These are phyloP conservation scores for Cupressus sempervirens DNA, from an alignment of 75 land plant species.

Conservation along the genomic window DNA sequence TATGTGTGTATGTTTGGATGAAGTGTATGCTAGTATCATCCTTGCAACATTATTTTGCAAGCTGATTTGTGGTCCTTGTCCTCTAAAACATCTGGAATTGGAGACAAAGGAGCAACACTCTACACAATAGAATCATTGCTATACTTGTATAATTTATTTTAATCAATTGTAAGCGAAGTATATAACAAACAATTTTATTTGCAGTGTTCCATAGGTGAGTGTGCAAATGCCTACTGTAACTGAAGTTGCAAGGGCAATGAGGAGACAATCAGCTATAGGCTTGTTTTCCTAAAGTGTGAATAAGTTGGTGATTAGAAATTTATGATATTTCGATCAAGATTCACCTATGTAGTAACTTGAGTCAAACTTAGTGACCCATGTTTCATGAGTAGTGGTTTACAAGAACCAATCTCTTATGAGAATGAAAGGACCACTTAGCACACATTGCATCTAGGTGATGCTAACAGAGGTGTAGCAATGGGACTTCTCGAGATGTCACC, in stretches of 20 bases:
- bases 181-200: neutral
- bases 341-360: too few relatives aligned
- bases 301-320: too few relatives aligned
- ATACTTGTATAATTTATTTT: neutral
- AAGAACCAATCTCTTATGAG: too few relatives aligned
- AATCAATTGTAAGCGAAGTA: neutral
- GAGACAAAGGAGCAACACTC: neutral
- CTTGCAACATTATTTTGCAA: too few relatives aligned
- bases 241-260: neutral
- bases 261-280: neutral
- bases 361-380: too few relatives aligned
- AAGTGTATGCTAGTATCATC: neutral
- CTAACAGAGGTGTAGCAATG: too few relatives aligned
- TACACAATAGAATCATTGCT: neutral
- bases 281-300: neutral
- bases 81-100: neutral
- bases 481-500: too few relatives aligned
- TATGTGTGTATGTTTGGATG: neutral
- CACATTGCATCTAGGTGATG: too few relatives aligned
- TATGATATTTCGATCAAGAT: too few relatives aligned
- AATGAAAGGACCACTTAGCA: too few relatives aligned
- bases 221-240: neutral
- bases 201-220: neutral
- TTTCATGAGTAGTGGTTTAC: too few relatives aligned
- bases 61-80: neutral